A percentile compares a stretch with the other conserved stretches of the same genome.
phyloP scores from a whole-genome alignment of 768 basidiomycete species.

The Xerocomellus amylosporus region DNA sequence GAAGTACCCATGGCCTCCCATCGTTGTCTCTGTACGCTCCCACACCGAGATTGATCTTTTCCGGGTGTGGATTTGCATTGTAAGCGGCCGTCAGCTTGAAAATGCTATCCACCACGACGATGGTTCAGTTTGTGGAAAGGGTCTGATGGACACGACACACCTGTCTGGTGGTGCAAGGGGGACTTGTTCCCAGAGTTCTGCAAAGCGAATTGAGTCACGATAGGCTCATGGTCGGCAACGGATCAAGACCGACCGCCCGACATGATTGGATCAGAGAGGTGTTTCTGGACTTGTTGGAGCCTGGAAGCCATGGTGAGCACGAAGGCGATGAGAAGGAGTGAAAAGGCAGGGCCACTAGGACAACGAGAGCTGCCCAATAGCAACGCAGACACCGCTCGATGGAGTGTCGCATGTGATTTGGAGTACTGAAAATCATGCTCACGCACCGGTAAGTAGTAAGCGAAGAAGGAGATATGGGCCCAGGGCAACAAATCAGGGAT shows the following conservation, averaged over 20 bases:
- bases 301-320: constrained; percentile 49
- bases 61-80: constrained; percentile 70
- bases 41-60: constrained; percentile 90
- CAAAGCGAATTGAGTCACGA: background rate
- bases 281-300: constrained; percentile 56
- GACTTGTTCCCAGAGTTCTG: constrained; percentile 74
- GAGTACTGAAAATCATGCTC: background rate
- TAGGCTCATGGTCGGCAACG: background rate
- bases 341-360: too few relatives aligned
- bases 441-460: background rate
- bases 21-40: constrained; percentile 90
- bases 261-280: constrained; percentile 48
- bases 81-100: constrained; percentile 89
- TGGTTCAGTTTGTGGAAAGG: constrained; percentile 1
- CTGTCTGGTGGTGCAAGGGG: constrained; percentile 86
- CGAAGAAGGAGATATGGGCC: background rate
- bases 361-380: background rate
- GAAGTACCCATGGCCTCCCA: constrained; percentile 88
- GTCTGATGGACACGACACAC: constrained; percentile 35
- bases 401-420: constrained; percentile 21
- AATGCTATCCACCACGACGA: constrained; percentile 50
- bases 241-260: constrained; percentile 47
- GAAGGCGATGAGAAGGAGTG: background rate
- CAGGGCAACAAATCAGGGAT: background rate
- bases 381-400: background rate